These are phyloP conservation scores for Rubia peregrina DNA, from an alignment of 305 asterid genomes.

Conservation along the genomic window DNA sequence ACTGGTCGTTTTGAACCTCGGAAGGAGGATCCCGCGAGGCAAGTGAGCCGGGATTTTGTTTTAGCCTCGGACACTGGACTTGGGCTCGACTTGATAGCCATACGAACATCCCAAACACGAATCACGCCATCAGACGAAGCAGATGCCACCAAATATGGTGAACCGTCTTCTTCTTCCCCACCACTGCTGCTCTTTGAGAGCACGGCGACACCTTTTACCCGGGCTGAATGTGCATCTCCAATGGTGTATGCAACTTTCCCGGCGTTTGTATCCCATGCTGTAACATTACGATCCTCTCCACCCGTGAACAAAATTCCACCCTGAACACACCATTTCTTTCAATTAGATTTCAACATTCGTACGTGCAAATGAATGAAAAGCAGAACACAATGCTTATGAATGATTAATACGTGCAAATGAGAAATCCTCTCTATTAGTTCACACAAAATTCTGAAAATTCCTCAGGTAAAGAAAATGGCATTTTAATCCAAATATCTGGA, in stretches of 20 bases:
- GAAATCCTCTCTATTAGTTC: neutral
- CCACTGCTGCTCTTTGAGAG: constrained; percentile 35
- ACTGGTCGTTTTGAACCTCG: constrained; percentile 30
- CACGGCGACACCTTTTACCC: constrained; percentile 77
- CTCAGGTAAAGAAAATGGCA: neutral
- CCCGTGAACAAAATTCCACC: constrained; percentile 70
- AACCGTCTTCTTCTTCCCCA: constrained; percentile 27
- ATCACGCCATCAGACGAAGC: constrained; percentile 90
- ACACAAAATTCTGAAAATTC: neutral
- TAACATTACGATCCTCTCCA: constrained; percentile 74
- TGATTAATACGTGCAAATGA: too few relatives aligned
- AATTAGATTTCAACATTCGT: constrained; percentile 5
- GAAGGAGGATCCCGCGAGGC: constrained; percentile 86
- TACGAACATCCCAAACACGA: constrained; percentile 88
- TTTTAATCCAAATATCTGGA: neutral
- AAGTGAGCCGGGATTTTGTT: constrained; percentile 84
- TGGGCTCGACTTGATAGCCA: constrained; percentile 38
- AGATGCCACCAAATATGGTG: constrained; percentile 63
- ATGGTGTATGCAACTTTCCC: constrained; percentile 69
- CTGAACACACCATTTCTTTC: constrained; percentile 28
- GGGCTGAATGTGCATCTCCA: constrained; percentile 73
- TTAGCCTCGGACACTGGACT: constrained; percentile 57
- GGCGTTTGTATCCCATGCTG: constrained; percentile 72
- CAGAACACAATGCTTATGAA: too few relatives aligned
- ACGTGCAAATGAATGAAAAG: too few relatives aligned